A percentile compares a stretch with the other conserved stretches of the same genome.
These are phyloP conservation scores for Microcos paniculata DNA, from an alignment of 345 rosid genomes.

Conservation along the genomic window DNA sequence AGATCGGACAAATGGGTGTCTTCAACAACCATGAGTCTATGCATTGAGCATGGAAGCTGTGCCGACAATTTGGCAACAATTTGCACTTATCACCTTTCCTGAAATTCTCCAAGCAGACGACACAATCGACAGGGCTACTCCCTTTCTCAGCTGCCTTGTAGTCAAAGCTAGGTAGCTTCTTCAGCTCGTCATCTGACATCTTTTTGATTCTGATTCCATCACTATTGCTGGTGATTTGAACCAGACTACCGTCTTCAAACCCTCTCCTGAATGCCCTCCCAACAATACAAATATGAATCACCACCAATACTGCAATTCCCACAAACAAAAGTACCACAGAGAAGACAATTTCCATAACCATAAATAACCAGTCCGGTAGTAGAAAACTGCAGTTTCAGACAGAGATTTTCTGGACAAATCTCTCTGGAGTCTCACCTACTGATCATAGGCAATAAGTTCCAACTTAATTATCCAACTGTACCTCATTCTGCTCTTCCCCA, in stretches of 20 bases:
- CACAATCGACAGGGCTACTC: constrained; percentile 34
- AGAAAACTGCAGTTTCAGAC: not conserved
- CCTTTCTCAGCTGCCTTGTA: constrained; percentile 29
- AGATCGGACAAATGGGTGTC: constrained; percentile 46
- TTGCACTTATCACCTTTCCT: constrained; percentile 41
- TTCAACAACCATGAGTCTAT: constrained; percentile 47
- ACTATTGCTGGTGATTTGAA: constrained; percentile 5
- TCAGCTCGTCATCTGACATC: constrained; percentile 33
- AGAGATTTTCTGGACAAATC: not conserved
- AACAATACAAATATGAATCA: constrained; percentile 41
- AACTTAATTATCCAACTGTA: not conserved
- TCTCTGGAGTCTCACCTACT: not conserved
- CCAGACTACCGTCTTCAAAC: constrained; percentile 3
- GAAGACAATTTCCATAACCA: constrained; percentile 35
- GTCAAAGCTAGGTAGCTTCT: constrained; percentile 39
- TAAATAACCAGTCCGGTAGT: not conserved
- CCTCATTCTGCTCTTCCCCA: not conserved
- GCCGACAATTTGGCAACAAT: constrained; percentile 42
- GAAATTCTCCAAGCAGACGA: constrained; percentile 45
- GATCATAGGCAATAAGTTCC: not conserved
- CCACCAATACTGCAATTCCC: constrained; percentile 37
- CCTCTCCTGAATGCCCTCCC: constrained; percentile 35
- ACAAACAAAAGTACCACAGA: constrained; percentile 32
- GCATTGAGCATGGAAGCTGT: constrained; percentile 42
- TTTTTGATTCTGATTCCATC: not conserved